Evolutionary conservation across 768 basidiomycete genomes (phyloP).

Genomic region (Boletus edulis): DNA sequence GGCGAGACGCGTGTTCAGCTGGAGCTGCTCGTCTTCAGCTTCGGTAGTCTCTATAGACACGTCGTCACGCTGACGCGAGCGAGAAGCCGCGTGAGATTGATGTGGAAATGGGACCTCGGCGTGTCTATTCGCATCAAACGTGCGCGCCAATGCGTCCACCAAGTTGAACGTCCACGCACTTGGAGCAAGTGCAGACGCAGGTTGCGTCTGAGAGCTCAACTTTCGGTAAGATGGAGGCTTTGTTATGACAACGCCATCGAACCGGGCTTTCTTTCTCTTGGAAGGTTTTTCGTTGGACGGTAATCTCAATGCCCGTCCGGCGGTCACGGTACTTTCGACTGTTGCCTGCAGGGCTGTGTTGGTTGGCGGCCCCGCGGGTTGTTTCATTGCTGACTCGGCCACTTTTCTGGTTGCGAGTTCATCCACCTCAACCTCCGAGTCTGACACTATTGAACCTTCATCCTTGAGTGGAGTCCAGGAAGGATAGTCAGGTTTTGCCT

Average conservation of each 20-base stretch:
- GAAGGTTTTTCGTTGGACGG: neutral
- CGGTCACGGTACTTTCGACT: neutral
- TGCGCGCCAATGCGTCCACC: slow-evolving; percentile 23
- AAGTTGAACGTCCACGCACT: slow-evolving; percentile 5
- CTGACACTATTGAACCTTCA: neutral
- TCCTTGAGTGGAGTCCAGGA: slow-evolving; percentile 20
- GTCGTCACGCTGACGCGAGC: neutral
- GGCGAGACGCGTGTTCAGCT: slow-evolving; percentile 11
- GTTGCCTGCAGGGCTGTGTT: neutral
- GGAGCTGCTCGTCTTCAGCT: slow-evolving; percentile 17
- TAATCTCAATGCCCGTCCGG: neutral
- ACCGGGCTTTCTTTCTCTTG: slow-evolving; percentile 17
- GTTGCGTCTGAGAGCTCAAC: neutral
- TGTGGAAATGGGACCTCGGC: neutral
- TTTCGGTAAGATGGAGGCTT: slow-evolving; percentile 2
- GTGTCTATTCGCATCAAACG: slow-evolving; percentile 27
- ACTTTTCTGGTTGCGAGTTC: neutral
- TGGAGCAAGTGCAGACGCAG: neutral
- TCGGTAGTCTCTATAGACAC: slow-evolving; percentile 21
- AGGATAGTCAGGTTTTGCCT: slow-evolving; percentile 17
- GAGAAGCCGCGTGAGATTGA: neutral
- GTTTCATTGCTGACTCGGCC: neutral
- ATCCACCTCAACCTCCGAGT: slow-evolving; percentile 14
- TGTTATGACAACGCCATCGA: slow-evolving; percentile 25
- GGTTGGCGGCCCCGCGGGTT: neutral